Conservation (phyloP, 257 asterid genomes). For the Solanum virginianum region DNA sequence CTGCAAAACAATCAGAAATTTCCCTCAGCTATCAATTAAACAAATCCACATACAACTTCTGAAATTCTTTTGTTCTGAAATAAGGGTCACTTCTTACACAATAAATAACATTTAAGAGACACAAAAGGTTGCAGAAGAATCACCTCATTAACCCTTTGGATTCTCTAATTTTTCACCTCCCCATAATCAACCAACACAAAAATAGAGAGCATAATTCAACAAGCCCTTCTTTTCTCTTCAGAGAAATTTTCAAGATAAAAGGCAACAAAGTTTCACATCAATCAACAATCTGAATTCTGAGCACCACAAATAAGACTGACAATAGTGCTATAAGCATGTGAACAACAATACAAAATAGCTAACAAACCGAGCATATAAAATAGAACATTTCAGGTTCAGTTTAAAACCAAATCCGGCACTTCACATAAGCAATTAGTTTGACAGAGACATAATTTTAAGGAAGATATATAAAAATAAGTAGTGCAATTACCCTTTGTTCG, state of each 20-base stretch:
- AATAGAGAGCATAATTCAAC: background rate
- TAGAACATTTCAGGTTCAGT: background rate
- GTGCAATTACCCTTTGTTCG: conserved; percentile 31
- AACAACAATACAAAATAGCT: background rate
- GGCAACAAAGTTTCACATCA: background rate
- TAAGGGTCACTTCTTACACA: background rate
- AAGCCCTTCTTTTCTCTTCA: background rate
- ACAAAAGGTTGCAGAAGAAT: background rate
- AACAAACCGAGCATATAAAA: background rate
- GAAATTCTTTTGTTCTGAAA: background rate
- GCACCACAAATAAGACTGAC: background rate
- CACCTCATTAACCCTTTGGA: background rate
- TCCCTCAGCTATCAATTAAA: background rate
- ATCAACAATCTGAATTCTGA: background rate
- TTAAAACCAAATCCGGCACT: background rate
- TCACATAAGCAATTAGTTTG: background rate
- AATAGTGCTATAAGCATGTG: background rate
- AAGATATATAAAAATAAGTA: background rate
- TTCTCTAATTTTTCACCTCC: background rate
- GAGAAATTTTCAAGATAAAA: background rate
- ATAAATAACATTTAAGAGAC: background rate
- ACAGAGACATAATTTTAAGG: background rate
- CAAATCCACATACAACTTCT: background rate
- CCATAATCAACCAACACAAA: background rate
- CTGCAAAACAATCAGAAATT: conserved; percentile 22